Percentiles rank a stretch among this genome's conserved stretches.
Conservation (phyloP, 139 green algal genomes). For the Closterium sp. region DNA sequence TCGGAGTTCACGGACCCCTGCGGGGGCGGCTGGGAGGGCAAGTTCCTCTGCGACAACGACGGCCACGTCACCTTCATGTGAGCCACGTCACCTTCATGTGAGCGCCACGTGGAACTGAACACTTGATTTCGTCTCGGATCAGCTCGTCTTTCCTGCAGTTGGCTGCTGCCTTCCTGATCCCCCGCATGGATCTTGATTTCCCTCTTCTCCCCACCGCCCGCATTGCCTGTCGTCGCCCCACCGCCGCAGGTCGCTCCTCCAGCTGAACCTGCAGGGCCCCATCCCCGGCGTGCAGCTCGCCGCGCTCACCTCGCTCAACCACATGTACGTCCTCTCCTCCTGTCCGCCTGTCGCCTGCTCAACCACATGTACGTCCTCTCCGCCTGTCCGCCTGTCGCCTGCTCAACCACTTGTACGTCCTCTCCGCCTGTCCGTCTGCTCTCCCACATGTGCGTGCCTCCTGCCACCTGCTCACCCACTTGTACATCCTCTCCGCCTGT, state of each 20-base stretch:
- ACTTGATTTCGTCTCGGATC: neutral
- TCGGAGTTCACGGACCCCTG: neutral
- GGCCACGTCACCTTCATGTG: neutral
- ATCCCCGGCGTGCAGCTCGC: neutral
- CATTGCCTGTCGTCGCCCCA: too few species aligned
- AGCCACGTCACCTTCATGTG: neutral
- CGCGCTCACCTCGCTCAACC: neutral
- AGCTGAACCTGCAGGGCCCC: neutral
- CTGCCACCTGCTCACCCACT: too few species aligned
- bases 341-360: too few species aligned
- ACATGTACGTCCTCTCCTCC: neutral
- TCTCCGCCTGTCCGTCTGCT: too few species aligned
- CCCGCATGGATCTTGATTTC: too few species aligned
- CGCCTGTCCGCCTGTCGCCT: too few species aligned
- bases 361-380: neutral
- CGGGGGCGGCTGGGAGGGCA: neutral
- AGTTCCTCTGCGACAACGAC: neutral
- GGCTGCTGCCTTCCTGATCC: neutral
- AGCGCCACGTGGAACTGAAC: neutral
- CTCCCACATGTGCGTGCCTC: too few species aligned
- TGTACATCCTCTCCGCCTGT: too few species aligned
- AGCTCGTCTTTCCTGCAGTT: neutral
- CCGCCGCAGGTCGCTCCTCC: neutral
- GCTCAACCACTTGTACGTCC: neutral
- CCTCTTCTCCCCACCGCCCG: neutral